A percentile compares a stretch with the other conserved stretches of the same genome.
Evolutionary conservation across 768 basidiomycete species (phyloP).

Genomic region (Xerocomellus amylosporus): DNA sequence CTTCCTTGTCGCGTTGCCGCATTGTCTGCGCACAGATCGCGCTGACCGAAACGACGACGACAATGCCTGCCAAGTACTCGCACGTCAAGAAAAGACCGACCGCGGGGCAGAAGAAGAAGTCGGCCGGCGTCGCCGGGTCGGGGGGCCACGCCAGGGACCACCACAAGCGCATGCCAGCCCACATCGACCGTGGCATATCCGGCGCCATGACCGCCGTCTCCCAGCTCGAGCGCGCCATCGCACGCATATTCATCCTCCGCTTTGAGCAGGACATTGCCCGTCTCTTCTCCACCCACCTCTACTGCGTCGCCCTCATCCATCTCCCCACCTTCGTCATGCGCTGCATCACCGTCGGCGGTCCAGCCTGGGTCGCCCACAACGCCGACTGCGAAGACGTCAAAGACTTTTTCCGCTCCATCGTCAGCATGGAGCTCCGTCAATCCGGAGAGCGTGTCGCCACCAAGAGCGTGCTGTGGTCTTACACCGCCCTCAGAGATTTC

Average conservation of each 20-base stretch:
- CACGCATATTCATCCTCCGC: constrained; percentile 62
- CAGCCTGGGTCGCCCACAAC: constrained; percentile 68
- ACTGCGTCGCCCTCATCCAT: constrained; percentile 60
- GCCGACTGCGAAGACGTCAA: constrained; percentile 68
- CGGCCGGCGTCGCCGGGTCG: constrained; percentile 22
- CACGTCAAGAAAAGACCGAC: constrained; percentile 67
- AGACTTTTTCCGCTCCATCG: constrained; percentile 66
- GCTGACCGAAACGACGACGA: constrained; percentile 4
- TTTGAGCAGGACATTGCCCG: constrained; percentile 75
- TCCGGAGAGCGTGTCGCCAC: constrained; percentile 76
- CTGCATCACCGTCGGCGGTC: constrained; percentile 57
- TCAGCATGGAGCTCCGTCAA: constrained; percentile 76
- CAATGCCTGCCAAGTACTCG: constrained; percentile 71
- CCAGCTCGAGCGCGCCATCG: constrained; percentile 65
- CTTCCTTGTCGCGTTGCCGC: constrained; percentile 2
- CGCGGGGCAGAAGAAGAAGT: constrained; percentile 47
- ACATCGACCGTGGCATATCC: constrained; percentile 52
- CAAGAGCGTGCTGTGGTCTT: constrained; percentile 77
- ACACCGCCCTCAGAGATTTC: constrained; percentile 73
- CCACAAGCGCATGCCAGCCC: constrained; percentile 41
- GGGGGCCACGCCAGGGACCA: constrained; percentile 23
- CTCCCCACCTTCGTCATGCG: constrained; percentile 68
- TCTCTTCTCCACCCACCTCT: constrained; percentile 68
- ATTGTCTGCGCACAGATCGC: constrained; percentile 19
- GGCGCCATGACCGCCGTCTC: constrained; percentile 61